Base-by-base conservation (phyloP, 495 filamentous ascomycete species). In the Aspergillus nanangensis region DNA sequence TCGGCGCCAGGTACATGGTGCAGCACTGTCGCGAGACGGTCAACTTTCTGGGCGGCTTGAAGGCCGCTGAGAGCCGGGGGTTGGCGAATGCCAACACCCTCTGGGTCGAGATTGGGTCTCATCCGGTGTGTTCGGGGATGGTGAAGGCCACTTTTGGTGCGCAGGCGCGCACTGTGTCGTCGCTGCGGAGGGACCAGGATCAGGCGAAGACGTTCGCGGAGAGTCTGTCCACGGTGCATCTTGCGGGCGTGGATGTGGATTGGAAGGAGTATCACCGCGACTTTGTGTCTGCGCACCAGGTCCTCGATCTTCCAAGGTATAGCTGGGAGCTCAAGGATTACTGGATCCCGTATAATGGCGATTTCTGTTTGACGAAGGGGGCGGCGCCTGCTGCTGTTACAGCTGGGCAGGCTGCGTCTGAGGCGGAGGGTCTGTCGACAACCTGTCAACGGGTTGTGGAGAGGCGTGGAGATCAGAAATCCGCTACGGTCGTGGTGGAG, bases 11-110 rank as follows among this genome's bases (percentile, higher is more conserved):
- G 19, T 93, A 93, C 52, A 74, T 93, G 14, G 71, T 71, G 36
- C 65, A 73, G 8, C 82, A 86, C 48, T 80, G 78, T 27, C 75
- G 88, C 14, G 77, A 88, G 46, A 64, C 83, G 15, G 88, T 94
- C 47, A 76, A 91, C 51, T 83, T 94, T 61, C 65, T 81, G 5
- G 79, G 67, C 25, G 85, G 73, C 9, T 58, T 90, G 8, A 64
- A 77, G 11, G 69, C 75, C 13, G 76, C 80, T 5, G 8, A 36
- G 14, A 34, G 48, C 11, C 21, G 41, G 0, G 44, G 43, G 5
- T 19, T 53, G 0, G 46, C 63, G 8, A 41, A 60, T 7, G 47
- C 52, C 2, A 33, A 42, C 4, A 60, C 63, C 13, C 32, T 58
- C 19, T 67, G 60, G 58, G 13, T 73, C 32, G 68, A 73, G 32